A percentile compares a stretch with the other conserved stretches of the same genome.
These are phyloP conservation scores for Spinellus fusiger DNA, from an alignment of 192 early-diverging fungal genomes.

Conservation along the genomic window DNA sequence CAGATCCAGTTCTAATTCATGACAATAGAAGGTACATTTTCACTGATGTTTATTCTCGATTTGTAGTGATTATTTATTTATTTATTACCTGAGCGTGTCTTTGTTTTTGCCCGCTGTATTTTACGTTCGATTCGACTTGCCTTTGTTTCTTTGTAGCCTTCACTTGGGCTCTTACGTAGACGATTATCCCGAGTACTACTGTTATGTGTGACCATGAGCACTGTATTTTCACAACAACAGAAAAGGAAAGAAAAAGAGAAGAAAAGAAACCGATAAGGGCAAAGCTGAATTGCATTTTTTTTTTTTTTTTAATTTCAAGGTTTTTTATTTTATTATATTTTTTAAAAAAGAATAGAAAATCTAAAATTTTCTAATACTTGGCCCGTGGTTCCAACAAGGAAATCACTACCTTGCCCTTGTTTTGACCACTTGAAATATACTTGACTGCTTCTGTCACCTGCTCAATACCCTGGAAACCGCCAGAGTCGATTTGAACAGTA, in stretches of 20 bases:
- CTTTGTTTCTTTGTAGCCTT: not conserved
- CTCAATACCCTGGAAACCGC: conserved; percentile 33
- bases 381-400: conserved; percentile 12
- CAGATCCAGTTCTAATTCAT: conserved; percentile 51
- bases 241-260: not conserved
- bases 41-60: not conserved
- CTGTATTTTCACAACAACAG: not conserved
- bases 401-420: conserved; percentile 53
- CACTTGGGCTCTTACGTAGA: not conserved
- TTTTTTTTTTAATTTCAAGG: not conserved
- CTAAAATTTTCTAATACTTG: conserved; percentile 28
- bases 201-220: not conserved
- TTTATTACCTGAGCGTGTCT: conserved; percentile 40
- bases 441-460: conserved; percentile 36
- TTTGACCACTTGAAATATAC: conserved; percentile 44
- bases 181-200: not conserved
- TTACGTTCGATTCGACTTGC: conserved; percentile 10
- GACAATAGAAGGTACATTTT: not conserved
- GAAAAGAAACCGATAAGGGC: not conserved
- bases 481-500: conserved; percentile 34
- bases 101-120: conserved; percentile 39
- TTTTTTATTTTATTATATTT: not conserved
- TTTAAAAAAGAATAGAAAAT: conserved; percentile 3
- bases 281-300: not conserved
- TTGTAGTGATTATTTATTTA: not conserved